These are phyloP conservation scores for Galerina sulciceps DNA, from an alignment of 768 basidiomycete genomes.

Conservation along the genomic window DNA sequence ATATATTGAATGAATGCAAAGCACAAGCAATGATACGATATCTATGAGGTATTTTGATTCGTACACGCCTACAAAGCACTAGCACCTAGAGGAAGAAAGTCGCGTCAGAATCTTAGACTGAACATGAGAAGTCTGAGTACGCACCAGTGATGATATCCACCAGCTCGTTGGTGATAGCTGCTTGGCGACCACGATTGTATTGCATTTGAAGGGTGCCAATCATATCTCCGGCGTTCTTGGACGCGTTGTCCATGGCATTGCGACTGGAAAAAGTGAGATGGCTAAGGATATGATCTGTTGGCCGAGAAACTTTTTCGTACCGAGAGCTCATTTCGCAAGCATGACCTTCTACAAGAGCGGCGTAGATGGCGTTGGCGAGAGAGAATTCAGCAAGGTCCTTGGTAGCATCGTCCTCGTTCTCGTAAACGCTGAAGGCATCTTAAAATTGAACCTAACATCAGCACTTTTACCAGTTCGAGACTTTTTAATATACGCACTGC, in stretches of 20 bases:
- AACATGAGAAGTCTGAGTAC: constrained; percentile 23
- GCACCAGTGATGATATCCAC: constrained; percentile 91
- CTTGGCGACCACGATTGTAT: constrained; percentile 99
- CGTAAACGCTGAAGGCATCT: constrained; percentile 94
- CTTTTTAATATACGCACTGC: constrained; percentile 54
- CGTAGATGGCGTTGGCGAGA: constrained; percentile 94
- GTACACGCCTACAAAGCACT: constrained; percentile 41
- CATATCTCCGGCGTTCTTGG: constrained; percentile 98
- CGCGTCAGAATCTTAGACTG: neutral
- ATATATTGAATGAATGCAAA: constrained; percentile 3
- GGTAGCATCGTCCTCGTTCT: constrained; percentile 96
- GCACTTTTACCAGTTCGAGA: neutral
- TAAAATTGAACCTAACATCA: neutral
- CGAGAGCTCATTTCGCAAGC: constrained; percentile 94
- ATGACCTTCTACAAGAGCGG: constrained; percentile 92
- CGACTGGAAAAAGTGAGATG: constrained; percentile 52
- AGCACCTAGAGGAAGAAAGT: constrained; percentile 36
- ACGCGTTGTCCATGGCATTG: constrained; percentile 99
- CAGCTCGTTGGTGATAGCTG: constrained; percentile 94
- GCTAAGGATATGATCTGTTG: neutral
- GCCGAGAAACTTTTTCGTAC: constrained; percentile 41
- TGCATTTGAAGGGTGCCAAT: constrained; percentile 86
- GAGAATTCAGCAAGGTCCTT: constrained; percentile 95
- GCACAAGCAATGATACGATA: constrained; percentile 8
- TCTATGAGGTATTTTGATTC: constrained; percentile 15